Conservation (phyloP, 2,329 filamentous ascomycete species). For the Claviceps cyperi region DNA sequence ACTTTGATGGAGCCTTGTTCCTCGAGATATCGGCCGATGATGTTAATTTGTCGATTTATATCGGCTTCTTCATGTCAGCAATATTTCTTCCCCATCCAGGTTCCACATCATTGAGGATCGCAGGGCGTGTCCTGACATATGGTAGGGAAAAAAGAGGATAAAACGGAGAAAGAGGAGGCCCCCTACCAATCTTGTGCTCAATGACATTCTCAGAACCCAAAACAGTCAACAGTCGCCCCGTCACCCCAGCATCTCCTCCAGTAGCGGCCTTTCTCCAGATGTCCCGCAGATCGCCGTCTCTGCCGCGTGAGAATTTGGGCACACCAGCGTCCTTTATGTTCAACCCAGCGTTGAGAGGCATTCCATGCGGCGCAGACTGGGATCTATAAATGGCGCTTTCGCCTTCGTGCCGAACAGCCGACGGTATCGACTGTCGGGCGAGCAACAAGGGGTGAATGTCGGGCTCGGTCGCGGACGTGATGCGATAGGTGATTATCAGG, state of each 20-base stretch:
- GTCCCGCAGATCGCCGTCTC: conserved; percentile 81
- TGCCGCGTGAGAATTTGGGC: conserved; percentile 69
- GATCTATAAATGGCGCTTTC: conserved; percentile 79
- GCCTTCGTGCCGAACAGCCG: conserved; percentile 65
- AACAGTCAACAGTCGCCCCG: conserved; percentile 64
- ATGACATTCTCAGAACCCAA: conserved; percentile 59
- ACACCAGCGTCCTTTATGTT: conserved; percentile 70
- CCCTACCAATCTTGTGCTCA: conserved; percentile 51
- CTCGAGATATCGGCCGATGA: conserved; percentile 65
- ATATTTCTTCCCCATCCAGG: not conserved
- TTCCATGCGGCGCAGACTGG: conserved; percentile 73
- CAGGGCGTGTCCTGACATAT: not conserved
- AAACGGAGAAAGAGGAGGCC: not conserved
- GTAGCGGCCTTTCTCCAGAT: conserved; percentile 65
- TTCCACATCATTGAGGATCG: not conserved
- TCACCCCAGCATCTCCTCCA: conserved; percentile 50
- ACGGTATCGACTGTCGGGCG: conserved; percentile 65
- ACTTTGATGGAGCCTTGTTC: conserved; percentile 61
- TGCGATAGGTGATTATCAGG: conserved; percentile 52
- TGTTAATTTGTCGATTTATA: conserved; percentile 72
- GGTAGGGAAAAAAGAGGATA: not conserved
- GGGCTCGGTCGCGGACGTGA: conserved; percentile 61
- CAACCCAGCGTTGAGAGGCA: conserved; percentile 61
- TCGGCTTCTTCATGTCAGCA: conserved; percentile 32
- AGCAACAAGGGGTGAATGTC: conserved; percentile 88